Percentiles rank a stretch among this genome's conserved stretches.
phyloP scores from a whole-genome alignment of 2,329 filamentous ascomycete species.

The Atkinsonella texensis region DNA sequence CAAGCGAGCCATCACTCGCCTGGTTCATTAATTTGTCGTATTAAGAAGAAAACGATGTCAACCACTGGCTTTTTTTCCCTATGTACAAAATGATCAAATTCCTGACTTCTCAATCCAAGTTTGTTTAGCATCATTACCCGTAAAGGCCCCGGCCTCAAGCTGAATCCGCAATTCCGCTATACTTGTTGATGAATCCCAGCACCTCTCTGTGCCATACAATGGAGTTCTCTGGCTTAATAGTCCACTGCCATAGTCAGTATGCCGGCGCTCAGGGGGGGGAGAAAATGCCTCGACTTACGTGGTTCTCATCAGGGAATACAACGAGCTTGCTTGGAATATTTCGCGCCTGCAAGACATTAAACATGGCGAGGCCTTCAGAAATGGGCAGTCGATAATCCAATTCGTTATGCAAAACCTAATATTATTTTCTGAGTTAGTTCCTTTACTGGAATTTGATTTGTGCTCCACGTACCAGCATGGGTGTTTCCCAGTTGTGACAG shows the following conservation, averaged over 20 bases:
- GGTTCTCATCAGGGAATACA: conserved; percentile 67
- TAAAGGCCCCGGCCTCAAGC: not conserved
- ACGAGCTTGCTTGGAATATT: conserved; percentile 67
- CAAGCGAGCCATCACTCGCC: too few relatives aligned
- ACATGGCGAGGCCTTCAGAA: conserved; percentile 71
- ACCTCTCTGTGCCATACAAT: conserved; percentile 85
- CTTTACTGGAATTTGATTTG: not conserved
- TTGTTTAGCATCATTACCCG: too few relatives aligned
- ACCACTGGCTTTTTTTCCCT: too few relatives aligned
- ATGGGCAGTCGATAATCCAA: conserved; percentile 82
- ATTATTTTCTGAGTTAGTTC: not conserved
- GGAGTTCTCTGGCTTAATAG: conserved; percentile 83
- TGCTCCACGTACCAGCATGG: conserved; percentile 51
- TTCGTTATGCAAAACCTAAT: conserved; percentile 64
- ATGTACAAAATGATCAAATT: not conserved
- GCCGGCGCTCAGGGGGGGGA: too few relatives aligned
- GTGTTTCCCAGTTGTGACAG: conserved; percentile 66
- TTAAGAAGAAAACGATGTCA: too few relatives aligned
- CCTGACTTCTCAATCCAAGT: not conserved
- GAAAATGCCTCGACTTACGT: conserved; percentile 21
- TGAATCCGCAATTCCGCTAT: conserved; percentile 31
- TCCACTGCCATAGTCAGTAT: conserved; percentile 42
- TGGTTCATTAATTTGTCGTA: too few relatives aligned
- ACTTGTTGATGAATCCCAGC: conserved; percentile 62
- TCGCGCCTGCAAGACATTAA: conserved; percentile 70